Conservation (phyloP, 106 monocot species). For the Agapanthus africanus region DNA sequence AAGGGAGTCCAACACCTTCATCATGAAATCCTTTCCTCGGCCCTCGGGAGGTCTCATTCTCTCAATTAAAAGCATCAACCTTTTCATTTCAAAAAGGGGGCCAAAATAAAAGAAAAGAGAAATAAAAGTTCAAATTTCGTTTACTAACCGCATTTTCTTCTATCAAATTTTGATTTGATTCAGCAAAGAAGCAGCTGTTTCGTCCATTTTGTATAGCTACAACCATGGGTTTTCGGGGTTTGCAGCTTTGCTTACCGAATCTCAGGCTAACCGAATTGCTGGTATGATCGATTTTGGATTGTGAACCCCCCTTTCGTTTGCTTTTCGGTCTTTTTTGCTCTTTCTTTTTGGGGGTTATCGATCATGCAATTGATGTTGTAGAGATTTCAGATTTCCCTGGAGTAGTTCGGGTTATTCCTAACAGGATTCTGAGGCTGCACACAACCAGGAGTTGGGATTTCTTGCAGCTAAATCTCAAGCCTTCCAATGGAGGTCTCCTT, state of each 20-base stretch:
- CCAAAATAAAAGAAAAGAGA: too few relatives aligned
- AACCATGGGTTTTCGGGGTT: conserved; percentile 46
- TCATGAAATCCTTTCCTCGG: conserved; percentile 28
- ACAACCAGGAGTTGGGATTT: conserved; percentile 87
- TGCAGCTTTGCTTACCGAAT: conserved; percentile 32
- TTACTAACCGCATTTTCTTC: too few relatives aligned
- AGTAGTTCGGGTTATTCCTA: conserved; percentile 45
- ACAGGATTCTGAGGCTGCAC: conserved; percentile 44
- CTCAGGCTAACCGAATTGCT: conserved; percentile 26
- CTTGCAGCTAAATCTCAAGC: conserved; percentile 23
- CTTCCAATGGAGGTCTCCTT: conserved; percentile 33
- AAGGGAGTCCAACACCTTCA: conserved; percentile 19
- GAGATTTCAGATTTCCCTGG: conserved; percentile 56
- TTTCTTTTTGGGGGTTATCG: background rate
- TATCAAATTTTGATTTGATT: background rate
- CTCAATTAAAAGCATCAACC: background rate
- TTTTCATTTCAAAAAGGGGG: too few relatives aligned
- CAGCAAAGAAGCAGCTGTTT: conserved; percentile 26
- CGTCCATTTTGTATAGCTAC: conserved; percentile 47
- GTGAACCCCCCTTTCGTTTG: background rate
- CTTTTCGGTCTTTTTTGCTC: background rate
- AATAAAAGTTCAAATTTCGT: too few relatives aligned
- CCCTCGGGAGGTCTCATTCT: conserved; percentile 46
- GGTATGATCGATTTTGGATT: conserved; percentile 7
- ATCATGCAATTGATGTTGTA: too few relatives aligned